Evolutionary conservation across 2,329 filamentous ascomycete species (phyloP), one percentile per base, ranked within the genome.

Genomic region (Claviceps pusilla): DNA sequence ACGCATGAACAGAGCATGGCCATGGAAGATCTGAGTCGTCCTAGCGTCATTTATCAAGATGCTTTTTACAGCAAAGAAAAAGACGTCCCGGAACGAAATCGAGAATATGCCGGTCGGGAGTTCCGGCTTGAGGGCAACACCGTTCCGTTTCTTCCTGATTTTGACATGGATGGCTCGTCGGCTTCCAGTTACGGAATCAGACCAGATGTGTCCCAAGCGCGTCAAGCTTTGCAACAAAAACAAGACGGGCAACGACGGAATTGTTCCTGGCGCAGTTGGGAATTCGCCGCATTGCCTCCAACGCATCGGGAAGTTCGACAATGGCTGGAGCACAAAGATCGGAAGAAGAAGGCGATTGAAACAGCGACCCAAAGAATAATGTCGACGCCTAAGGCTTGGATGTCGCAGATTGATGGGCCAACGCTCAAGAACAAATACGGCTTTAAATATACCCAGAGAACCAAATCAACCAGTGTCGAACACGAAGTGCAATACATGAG

Each of bases 401-500:
- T 89, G 6, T 95, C 89, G 1, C 90, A 97, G 64, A 91, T 97
- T 53, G 87, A 95, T 51, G 89, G 86, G 0, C 83, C 89, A 0
- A 96, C 91, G 0, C 90, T 91, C 52, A 86, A 78, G 64, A 87
- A 88, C 62, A 84, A 80, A 57, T 77, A 91, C 64, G 88, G 86
- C 0, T 91, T 90, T 73, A 93, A 90, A 65, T 95, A 87, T 66
- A 89, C 86, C 0, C 89, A 90, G 60, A 87, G 83, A 63, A 76
- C 78, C 57, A 80, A 82, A 59, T 83, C 83, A 1, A 86, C 84
- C 0, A 89, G 83, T 59, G 82, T 94, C 19, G 80, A 88, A 62
- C 87, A 91, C 59, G 88, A 94, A 66, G 83, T 82, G 3, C 87
- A 93, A 61, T 95, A 95, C 66, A 97, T 98, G 93, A 95, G 87